Evolutionary conservation across 306 rosid genomes (phyloP).

Genomic region (Bauhinia variegata): DNA sequence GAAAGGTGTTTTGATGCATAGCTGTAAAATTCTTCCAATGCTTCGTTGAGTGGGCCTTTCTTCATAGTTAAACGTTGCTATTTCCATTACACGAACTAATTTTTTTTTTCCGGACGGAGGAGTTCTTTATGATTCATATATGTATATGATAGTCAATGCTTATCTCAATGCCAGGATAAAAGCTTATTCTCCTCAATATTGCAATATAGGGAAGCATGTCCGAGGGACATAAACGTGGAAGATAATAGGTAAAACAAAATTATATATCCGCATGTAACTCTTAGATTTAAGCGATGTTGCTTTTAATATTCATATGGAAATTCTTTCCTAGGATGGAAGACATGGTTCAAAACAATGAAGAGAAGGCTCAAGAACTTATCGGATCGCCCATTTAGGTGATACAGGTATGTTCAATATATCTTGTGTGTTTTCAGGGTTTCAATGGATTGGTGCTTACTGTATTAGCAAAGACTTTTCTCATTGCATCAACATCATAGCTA

Average conservation of each 20-base stretch:
- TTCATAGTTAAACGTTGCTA: constrained; percentile 16
- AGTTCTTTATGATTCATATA: constrained; percentile 10
- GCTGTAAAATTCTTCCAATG: constrained; percentile 17
- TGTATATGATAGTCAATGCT: constrained; percentile 27
- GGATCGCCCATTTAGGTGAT: constrained; percentile 37
- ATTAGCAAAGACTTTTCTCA: constrained; percentile 2
- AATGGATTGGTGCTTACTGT: constrained; percentile 12
- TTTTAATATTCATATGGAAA: neutral
- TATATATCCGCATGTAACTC: neutral
- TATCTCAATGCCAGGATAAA: constrained; percentile 58
- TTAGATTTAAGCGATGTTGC: constrained; percentile 7
- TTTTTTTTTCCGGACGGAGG: constrained; percentile 16
- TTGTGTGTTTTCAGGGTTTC: neutral
- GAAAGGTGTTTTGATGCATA: constrained; percentile 6
- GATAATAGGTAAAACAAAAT: constrained; percentile 46
- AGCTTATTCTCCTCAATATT: constrained; percentile 49
- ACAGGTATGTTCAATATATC: constrained; percentile 49
- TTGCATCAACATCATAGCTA: neutral
- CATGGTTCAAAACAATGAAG: constrained; percentile 40
- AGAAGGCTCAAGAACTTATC: constrained; percentile 41
- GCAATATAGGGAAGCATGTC: constrained; percentile 50
- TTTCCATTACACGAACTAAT: constrained; percentile 15
- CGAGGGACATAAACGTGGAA: constrained; percentile 35
- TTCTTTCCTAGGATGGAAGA: constrained; percentile 56
- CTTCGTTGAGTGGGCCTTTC: constrained; percentile 18